Conservation (phyloP, 2,329 filamentous ascomycete genomes). For the Laburnicola sp. region DNA sequence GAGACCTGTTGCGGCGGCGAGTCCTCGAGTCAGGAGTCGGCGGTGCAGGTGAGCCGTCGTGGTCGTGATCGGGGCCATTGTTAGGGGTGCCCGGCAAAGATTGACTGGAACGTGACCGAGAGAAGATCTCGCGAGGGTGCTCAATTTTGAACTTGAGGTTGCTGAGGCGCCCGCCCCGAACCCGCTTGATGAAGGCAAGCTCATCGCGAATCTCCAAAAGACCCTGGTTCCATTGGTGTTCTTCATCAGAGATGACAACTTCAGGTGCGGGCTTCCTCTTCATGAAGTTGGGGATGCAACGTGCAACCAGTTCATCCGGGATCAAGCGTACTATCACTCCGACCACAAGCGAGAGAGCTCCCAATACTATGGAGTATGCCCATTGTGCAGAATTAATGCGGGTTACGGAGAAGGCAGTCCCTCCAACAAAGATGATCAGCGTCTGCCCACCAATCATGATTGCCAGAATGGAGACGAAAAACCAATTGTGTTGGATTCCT, state of each 20-base stretch:
- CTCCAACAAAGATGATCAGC: slow-evolving; percentile 87
- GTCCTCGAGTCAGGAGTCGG: slow-evolving; percentile 59
- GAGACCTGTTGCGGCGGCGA: slow-evolving; percentile 64
- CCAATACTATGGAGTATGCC: slow-evolving; percentile 83
- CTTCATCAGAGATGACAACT: slow-evolving; percentile 47
- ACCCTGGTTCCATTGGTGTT: slow-evolving; percentile 67
- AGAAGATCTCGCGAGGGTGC: slow-evolving; percentile 73
- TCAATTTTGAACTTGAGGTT: slow-evolving; percentile 77
- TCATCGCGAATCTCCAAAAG: slow-evolving; percentile 78
- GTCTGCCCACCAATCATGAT: slow-evolving; percentile 89
- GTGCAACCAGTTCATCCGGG: slow-evolving; percentile 68
- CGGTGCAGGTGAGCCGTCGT: slow-evolving; percentile 50
- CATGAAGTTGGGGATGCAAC: slow-evolving; percentile 48
- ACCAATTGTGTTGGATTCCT: slow-evolving; percentile 79
- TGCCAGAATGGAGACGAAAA: slow-evolving; percentile 82
- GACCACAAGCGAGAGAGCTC: slow-evolving; percentile 80
- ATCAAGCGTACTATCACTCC: slow-evolving; percentile 80
- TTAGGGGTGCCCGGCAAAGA: slow-evolving; percentile 66
- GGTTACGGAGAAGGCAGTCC: slow-evolving; percentile 75
- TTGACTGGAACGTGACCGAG: slow-evolving; percentile 64
- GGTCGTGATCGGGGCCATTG: slow-evolving; percentile 48
- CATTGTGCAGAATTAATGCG: slow-evolving; percentile 74
- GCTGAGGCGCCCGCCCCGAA: slow-evolving; percentile 81
- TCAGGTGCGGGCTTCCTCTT: slow-evolving; percentile 49
- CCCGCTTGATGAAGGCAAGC: slow-evolving; percentile 75